Percentiles rank a stretch among this genome's conserved stretches.
Evolutionary conservation across 208 protist genomes (phyloP).

Genomic region (Leptomonas pyrrhocoris): DNA sequence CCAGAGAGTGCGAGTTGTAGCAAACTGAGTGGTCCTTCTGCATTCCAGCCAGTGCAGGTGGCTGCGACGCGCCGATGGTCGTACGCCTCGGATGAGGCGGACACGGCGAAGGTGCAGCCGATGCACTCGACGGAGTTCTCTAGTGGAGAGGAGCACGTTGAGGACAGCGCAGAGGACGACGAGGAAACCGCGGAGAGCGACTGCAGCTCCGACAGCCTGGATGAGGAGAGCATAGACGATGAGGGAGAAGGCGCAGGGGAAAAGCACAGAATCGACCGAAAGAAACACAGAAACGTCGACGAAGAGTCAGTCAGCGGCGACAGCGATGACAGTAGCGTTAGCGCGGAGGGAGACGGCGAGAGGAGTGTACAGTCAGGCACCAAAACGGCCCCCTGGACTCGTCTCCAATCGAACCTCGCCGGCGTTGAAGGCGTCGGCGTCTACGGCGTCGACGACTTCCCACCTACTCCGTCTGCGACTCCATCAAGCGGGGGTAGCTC

Average conservation of each 20-base stretch:
- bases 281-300: too few relatives aligned
- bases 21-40: background rate
- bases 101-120: background rate
- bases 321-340: background rate
- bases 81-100: background rate
- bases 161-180: background rate
- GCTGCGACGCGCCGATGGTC: too few relatives aligned
- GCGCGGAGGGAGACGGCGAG: background rate
- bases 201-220: too few relatives aligned
- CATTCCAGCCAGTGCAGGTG: too few relatives aligned
- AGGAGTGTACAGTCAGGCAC: constrained; percentile 2
- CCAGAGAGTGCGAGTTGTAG: constrained; percentile 2
- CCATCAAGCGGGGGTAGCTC: background rate
- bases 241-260: too few relatives aligned
- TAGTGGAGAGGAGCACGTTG: background rate
- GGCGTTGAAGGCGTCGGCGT: background rate
- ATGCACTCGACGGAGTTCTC: background rate
- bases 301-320: background rate
- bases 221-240: background rate
- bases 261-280: too few relatives aligned
- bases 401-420: background rate
- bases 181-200: background rate
- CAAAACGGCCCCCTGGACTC: constrained; percentile 9
- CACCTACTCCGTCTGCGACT: background rate
- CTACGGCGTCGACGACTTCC: background rate